phyloP scores from a whole-genome alignment of 176 grass and related monocot species.

The Musa beccarii region DNA sequence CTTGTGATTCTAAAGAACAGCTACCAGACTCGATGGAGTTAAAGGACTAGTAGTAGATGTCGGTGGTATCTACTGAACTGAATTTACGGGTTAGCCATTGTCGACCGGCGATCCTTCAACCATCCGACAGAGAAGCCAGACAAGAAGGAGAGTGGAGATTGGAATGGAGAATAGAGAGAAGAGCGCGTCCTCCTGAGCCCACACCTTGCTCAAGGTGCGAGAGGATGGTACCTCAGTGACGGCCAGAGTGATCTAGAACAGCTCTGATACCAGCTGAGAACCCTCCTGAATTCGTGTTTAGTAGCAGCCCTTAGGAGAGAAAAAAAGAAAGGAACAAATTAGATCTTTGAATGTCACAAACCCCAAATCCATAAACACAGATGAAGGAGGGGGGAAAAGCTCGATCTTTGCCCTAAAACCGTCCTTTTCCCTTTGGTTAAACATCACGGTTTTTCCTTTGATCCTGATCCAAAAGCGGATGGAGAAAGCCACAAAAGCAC shows the following conservation, averaged over 20 bases:
- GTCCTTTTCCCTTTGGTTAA: background rate
- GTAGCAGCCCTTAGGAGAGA: background rate
- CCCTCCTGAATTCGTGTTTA: conserved; percentile 29
- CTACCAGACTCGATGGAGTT: background rate
- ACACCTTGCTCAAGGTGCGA: conserved; percentile 48
- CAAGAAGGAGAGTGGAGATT: conserved; percentile 28
- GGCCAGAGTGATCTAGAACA: conserved; percentile 49
- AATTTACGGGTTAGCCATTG: conserved; percentile 48
- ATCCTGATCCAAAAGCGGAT: background rate
- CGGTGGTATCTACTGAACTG: background rate
- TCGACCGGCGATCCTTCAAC: conserved; percentile 50
- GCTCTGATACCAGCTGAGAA: conserved; percentile 16
- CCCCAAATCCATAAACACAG: background rate
- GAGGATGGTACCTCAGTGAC: conserved; percentile 29
- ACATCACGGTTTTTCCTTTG: background rate
- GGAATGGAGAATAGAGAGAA: conserved; percentile 18
- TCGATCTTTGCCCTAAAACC: background rate
- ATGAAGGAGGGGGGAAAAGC: background rate
- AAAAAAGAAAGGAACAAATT: background rate
- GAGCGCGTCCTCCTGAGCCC: conserved; percentile 27
- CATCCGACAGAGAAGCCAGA: conserved; percentile 15
- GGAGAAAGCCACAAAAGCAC: background rate
- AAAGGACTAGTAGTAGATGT: background rate
- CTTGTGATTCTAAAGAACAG: background rate
- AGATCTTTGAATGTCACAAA: background rate